Evolutionary conservation across 495 filamentous ascomycete species (phyloP), one percentile per base, ranked within the genome.

Genomic region (Clohesyomyces aquaticus): DNA sequence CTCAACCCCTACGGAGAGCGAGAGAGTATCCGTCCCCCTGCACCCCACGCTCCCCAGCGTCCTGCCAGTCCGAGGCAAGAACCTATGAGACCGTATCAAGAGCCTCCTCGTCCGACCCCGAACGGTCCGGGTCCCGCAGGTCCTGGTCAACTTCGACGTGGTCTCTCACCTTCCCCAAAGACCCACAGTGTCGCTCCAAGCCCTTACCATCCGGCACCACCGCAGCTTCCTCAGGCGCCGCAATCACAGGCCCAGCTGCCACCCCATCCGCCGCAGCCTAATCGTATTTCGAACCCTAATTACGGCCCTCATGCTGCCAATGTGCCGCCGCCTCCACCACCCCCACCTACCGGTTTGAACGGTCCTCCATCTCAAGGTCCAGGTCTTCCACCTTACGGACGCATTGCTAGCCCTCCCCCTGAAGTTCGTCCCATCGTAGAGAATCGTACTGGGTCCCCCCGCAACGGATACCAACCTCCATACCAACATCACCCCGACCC

Each of bases 391-490:
- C 79, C 84, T 18, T 87, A 86, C 71, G 82, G 82, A 46, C 79
- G 84, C 50, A 80, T 81, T 0, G 86, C 85, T 65, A 94, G 88
- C 69, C 93, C 93, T 41, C 85, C 88, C 25, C 84, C 88, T 32
- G 93, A 97, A 55, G 88, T 93, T 53, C 86, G 91, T 48, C 91
- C 92, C 0, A 85, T 96, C 70, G 84, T 92, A 66, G 93, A 97
- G 59, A 88, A 89, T 69, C 85, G 89, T 27, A 87, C 90, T 66
- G 85, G 91, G 16, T 96, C 94, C 11, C 90, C 93, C 25, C 89
- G 88, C 61, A 86, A 88, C 51, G 84, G 82, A 35, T 96, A 95
- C 71, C 92, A 91, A 67, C 86, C 88, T 55, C 88, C 88, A 68
- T 87, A 84, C 64, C 88, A 90, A 41, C 87, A 89, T 70, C 85